Conservation (phyloP, 352 stramenopile genomes). For the Phytophthora hibernalis region DNA sequence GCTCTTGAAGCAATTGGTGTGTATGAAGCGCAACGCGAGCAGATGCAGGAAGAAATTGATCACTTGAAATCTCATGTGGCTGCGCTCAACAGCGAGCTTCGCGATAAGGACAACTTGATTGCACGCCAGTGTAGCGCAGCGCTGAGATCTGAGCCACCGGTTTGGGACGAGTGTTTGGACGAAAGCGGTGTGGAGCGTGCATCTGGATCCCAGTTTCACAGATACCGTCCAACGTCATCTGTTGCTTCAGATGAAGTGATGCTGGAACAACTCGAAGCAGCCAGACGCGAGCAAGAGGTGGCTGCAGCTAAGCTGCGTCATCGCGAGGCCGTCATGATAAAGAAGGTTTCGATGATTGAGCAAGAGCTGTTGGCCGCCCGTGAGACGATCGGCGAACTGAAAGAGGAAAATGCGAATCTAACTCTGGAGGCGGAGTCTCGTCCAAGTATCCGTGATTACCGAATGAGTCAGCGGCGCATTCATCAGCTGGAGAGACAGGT, state of each 20-base stretch:
- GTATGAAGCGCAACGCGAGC: conserved; percentile 75
- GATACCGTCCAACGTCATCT: conserved; percentile 22
- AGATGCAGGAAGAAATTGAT: conserved; percentile 80
- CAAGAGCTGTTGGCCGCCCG: conserved; percentile 66
- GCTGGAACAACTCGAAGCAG: conserved; percentile 76
- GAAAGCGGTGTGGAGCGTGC: conserved; percentile 2
- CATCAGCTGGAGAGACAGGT: conserved; percentile 82
- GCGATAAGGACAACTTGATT: conserved; percentile 83
- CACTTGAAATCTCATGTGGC: conserved; percentile 67
- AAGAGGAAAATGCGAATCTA: conserved; percentile 86
- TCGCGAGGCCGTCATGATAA: conserved; percentile 76
- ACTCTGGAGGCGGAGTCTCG: conserved; percentile 77
- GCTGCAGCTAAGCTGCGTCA: conserved; percentile 64
- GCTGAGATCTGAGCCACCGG: conserved; percentile 29
- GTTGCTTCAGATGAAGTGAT: conserved; percentile 73
- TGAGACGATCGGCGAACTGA: conserved; percentile 73
- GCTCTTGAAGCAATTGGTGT: conserved; percentile 72
- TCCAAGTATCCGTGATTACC: conserved; percentile 86
- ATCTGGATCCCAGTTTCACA: conserved; percentile 14
- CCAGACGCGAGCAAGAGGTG: conserved; percentile 76
- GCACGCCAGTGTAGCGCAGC: conserved; percentile 39
- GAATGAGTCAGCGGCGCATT: conserved; percentile 72
- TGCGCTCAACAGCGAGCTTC: conserved; percentile 71
- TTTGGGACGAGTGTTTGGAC: conserved; percentile 38
- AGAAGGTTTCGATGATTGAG: conserved; percentile 82